Conservation (phyloP, 768 basidiomycete genomes). For the Lactarius sp. region DNA sequence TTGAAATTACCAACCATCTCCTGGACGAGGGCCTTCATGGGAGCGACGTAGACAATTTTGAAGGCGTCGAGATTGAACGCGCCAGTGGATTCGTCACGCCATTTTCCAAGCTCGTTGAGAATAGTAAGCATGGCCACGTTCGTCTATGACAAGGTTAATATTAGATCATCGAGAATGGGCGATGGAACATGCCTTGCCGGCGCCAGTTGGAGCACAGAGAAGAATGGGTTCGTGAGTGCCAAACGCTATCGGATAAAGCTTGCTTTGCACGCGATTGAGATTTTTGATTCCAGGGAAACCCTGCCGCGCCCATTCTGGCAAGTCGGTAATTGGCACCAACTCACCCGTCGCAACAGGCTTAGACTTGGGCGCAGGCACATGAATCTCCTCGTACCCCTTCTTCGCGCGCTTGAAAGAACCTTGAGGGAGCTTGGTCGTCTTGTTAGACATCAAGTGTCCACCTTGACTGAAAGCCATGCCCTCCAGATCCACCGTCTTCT, state of each 20-base stretch:
- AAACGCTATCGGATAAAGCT: conserved; percentile 88
- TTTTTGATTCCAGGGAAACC: conserved; percentile 76
- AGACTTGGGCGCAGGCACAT: conserved; percentile 89
- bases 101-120: conserved; percentile 83
- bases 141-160: conserved; percentile 51
- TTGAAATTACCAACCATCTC: conserved; percentile 98
- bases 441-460: conserved; percentile 96
- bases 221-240: conserved; percentile 92
- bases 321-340: conserved; percentile 59
- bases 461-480: conserved; percentile 96
- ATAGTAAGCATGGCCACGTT: conserved; percentile 97
- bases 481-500: conserved; percentile 82
- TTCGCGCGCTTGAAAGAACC: conserved; percentile 95
- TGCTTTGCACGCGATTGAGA: conserved; percentile 91
- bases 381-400: conserved; percentile 98
- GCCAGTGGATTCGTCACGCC: conserved; percentile 78
- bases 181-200: conserved; percentile 74
- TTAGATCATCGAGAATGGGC: neutral
- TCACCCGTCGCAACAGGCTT: conserved; percentile 60
- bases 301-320: conserved; percentile 83
- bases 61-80: conserved; percentile 81
- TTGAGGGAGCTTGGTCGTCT: conserved; percentile 95
- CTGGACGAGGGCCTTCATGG: conserved; percentile 99
- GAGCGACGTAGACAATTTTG: conserved; percentile 97
- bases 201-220: conserved; percentile 96